Percentiles rank a stretch among this genome's conserved stretches.
Evolutionary conservation across 208 protist genomes (phyloP).

Genomic region (Wallacemonas sp.): DNA sequence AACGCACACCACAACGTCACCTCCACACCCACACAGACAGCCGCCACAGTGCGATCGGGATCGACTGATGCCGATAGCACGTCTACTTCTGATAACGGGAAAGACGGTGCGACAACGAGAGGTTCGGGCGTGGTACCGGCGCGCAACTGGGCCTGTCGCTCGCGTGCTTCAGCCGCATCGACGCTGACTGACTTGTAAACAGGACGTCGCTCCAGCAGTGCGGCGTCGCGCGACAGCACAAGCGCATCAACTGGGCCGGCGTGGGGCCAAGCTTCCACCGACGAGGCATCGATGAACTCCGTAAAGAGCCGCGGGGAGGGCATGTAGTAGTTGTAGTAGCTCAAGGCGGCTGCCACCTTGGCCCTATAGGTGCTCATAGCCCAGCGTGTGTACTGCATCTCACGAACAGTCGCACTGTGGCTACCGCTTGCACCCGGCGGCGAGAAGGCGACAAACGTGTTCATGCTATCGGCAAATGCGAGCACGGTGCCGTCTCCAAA

Average conservation of each 20-base stretch:
- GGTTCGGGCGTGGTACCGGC: background rate
- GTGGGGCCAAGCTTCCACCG: background rate
- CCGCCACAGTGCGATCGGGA: background rate
- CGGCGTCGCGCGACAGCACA: slow-evolving; percentile 4
- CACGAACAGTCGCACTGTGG: slow-evolving; percentile 21
- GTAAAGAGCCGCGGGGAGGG: slow-evolving; percentile 55
- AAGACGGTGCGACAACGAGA: background rate
- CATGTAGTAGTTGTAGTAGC: slow-evolving; percentile 74
- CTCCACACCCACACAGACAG: slow-evolving; percentile 30
- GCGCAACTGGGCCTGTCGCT: background rate
- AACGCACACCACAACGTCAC: slow-evolving; percentile 75
- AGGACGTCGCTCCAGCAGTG: slow-evolving; percentile 1
- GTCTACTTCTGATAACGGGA: background rate
- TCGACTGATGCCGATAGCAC: background rate
- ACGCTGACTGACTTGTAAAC: background rate
- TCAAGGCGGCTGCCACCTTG: slow-evolving; percentile 72
- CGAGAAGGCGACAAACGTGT: slow-evolving; percentile 74
- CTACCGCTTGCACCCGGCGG: background rate
- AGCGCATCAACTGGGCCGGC: slow-evolving; percentile 6
- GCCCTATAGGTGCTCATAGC: slow-evolving; percentile 53
- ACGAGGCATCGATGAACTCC: slow-evolving; percentile 22
- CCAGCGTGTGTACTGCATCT: slow-evolving; percentile 76
- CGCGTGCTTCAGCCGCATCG: background rate
- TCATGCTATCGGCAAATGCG: slow-evolving; percentile 81
- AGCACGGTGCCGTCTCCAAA: slow-evolving; percentile 82